Conservation (phyloP, 345 rosid species). For the Sisymbrium altissimum region DNA sequence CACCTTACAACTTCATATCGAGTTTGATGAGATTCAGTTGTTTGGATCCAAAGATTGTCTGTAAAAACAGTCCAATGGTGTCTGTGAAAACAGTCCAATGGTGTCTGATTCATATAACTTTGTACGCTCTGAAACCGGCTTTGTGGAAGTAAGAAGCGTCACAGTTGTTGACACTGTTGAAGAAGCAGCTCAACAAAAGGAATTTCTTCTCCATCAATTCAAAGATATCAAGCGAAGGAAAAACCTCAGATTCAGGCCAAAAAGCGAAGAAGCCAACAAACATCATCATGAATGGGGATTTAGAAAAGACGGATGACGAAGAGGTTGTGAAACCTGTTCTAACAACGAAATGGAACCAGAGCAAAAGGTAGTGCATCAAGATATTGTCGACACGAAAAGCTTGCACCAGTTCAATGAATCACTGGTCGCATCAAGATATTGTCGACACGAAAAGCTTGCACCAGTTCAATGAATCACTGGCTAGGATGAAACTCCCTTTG, state of each 20-base stretch:
- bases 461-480: conserved; percentile 93
- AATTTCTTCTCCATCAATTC: conserved; percentile 60
- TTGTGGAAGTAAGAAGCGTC: conserved; percentile 51
- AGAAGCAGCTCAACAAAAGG: conserved; percentile 55
- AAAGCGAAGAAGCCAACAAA: conserved; percentile 33
- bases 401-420: no score
- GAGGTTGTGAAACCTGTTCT: conserved; percentile 47
- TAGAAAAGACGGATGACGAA: conserved; percentile 31
- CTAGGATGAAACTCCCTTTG: conserved; percentile 95
- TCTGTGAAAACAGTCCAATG: conserved; percentile 79
- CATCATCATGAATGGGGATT: conserved; percentile 21
- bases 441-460: conserved; percentile 99
- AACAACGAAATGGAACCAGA: conserved; percentile 56
- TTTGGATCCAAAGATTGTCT: conserved; percentile 78
- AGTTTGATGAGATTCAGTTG: conserved; percentile 78
- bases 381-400: conserved; percentile 85
- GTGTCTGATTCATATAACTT: conserved; percentile 55
- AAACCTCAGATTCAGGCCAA: conserved; percentile 32
- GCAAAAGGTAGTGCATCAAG: conserved; percentile 82
- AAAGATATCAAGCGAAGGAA: conserved; percentile 38
- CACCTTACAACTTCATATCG: no score
- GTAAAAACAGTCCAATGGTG: conserved; percentile 91
- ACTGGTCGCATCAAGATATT: no score
- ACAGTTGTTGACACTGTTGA: conserved; percentile 34
- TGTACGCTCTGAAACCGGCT: conserved; percentile 34